Conservation (phyloP, 805 yeast species). For the Saccharomyces mikatae region DNA sequence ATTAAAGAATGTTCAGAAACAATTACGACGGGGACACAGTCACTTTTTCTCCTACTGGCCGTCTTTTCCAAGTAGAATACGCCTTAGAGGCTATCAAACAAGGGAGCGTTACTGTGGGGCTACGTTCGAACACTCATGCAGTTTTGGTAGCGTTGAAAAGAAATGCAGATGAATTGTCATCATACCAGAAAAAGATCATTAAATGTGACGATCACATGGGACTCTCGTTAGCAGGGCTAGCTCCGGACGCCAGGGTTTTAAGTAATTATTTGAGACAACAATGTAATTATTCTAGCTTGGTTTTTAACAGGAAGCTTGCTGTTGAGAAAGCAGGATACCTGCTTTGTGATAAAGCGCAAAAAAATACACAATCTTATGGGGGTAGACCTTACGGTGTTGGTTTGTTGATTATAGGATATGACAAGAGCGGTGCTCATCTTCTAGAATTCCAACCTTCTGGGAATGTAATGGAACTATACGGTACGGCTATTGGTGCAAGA, state of each 20-base stretch:
- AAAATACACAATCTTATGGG: constrained; percentile 91
- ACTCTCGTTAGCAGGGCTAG: constrained; percentile 91
- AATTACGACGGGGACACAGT: constrained; percentile 98
- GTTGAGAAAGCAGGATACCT: constrained; percentile 75
- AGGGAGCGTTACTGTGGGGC: constrained; percentile 95
- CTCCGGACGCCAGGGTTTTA: constrained; percentile 95
- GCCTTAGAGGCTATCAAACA: constrained; percentile 97
- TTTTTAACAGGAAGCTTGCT: constrained; percentile 78
- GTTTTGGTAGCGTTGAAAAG: constrained; percentile 91
- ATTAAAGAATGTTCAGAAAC: constrained; percentile 66
- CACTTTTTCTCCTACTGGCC: constrained; percentile 96
- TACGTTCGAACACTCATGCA: constrained; percentile 77
- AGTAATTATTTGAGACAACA: constrained; percentile 84
- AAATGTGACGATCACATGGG: constrained; percentile 92
- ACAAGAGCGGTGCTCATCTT: constrained; percentile 89
- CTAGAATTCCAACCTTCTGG: constrained; percentile 96
- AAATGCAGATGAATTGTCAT: constrained; percentile 94
- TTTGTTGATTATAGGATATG: constrained; percentile 78
- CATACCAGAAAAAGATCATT: constrained; percentile 89
- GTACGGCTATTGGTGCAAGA: constrained; percentile 96
- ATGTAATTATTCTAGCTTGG: constrained; percentile 79
- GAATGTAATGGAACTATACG: constrained; percentile 79
- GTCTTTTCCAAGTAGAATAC: constrained; percentile 95
- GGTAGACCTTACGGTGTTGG: constrained; percentile 99
- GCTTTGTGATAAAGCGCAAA: constrained; percentile 94